These are phyloP conservation scores for Firmiana major DNA, from an alignment of 345 rosid species.

Conservation along the genomic window DNA sequence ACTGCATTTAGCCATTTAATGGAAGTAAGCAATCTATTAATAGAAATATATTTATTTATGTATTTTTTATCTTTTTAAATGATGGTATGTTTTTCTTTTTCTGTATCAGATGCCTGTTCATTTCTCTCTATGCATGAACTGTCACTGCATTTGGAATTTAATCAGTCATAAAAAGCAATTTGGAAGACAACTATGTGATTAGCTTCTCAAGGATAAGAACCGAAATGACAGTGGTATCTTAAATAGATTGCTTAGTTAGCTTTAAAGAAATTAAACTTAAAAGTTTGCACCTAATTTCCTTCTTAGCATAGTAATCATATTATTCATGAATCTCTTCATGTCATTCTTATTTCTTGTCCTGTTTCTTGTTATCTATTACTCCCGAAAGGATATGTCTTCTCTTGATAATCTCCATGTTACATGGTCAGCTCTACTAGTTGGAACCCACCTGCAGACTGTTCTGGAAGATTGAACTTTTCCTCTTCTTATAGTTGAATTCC, in stretches of 20 bases:
- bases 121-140: not conserved
- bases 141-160: not conserved
- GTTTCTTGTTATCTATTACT: not conserved
- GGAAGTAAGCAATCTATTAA: conserved; percentile 54
- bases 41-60: not conserved
- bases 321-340: not conserved
- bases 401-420: not conserved
- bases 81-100: not conserved
- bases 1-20: conserved; percentile 83
- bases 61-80: not conserved
- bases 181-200: not conserved
- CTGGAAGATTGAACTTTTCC: not conserved
- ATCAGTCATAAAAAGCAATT: not conserved
- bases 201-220: not conserved
- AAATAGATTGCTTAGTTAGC: not conserved
- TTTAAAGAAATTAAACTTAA: not conserved
- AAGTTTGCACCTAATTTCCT: not conserved
- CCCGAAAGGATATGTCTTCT: not conserved
- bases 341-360: not conserved
- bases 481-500: not conserved
- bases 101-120: not conserved
- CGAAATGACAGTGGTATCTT: not conserved
- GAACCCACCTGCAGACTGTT: not conserved
- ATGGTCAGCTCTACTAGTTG: not conserved
- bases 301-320: not conserved